A percentile compares a stretch with the other conserved stretches of the same genome.
Evolutionary conservation across 2,329 filamentous ascomycete species (phyloP).

Genomic region (Endocalyx cinctus): DNA sequence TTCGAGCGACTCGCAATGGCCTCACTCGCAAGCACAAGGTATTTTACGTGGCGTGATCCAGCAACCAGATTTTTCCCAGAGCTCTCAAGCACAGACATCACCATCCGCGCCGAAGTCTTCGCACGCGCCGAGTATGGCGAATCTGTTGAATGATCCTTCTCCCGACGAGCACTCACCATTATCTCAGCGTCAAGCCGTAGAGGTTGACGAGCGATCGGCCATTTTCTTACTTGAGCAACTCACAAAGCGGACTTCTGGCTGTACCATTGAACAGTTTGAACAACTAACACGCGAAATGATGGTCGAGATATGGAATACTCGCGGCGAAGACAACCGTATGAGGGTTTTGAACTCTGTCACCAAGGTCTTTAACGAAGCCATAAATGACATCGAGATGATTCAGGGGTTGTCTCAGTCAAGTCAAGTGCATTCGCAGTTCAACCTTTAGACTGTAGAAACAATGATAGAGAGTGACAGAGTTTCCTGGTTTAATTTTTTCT

Average conservation of each 20-base stretch:
- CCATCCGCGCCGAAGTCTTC: slow-evolving; percentile 32
- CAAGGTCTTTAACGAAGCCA: slow-evolving; percentile 70
- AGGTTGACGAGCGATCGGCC: slow-evolving; percentile 46
- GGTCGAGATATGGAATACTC: slow-evolving; percentile 78
- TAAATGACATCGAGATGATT: slow-evolving; percentile 60
- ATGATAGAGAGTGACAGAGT: too few relatives aligned
- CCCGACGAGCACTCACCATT: slow-evolving; percentile 30
- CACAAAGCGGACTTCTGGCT: slow-evolving; percentile 65
- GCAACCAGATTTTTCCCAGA: slow-evolving; percentile 28
- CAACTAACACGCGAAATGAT: slow-evolving; percentile 88
- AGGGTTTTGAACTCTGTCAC: slow-evolving; percentile 61
- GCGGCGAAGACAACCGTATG: slow-evolving; percentile 79
- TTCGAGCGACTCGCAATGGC: slow-evolving; percentile 51
- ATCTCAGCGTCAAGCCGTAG: slow-evolving; percentile 28
- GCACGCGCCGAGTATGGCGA: slow-evolving; percentile 30
- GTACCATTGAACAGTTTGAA: slow-evolving; percentile 89
- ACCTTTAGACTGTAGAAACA: too few relatives aligned
- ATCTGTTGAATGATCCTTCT: slow-evolving; percentile 36
- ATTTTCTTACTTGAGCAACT: slow-evolving; percentile 58
- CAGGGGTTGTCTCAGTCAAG: slow-evolving; percentile 42
- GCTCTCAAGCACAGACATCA: slow-evolving; percentile 25
- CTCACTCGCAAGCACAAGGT: slow-evolving; percentile 53
- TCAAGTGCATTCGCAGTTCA: too few relatives aligned
- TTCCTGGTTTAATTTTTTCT: too few relatives aligned
- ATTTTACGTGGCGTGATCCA: slow-evolving; percentile 36